Conservation (phyloP, 805 yeast genomes). For the Wickerhamomyces chambardii region DNA sequence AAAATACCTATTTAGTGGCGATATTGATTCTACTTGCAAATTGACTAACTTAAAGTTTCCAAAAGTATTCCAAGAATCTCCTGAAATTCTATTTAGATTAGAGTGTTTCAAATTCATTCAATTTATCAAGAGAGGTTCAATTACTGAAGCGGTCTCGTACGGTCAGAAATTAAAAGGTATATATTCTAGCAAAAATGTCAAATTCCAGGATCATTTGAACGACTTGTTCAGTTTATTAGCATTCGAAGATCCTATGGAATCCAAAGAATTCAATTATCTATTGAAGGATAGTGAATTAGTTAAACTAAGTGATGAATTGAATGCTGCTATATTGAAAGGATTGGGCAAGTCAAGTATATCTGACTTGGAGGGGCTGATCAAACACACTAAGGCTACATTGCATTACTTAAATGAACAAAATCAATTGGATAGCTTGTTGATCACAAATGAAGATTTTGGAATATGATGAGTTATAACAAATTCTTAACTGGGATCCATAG, state of each 20-base stretch:
- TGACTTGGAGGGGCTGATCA: conserved; percentile 32
- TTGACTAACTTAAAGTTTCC: conserved; percentile 24
- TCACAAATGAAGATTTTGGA: conserved; percentile 36
- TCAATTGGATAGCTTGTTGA: conserved; percentile 23
- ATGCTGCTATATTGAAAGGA: conserved; percentile 30
- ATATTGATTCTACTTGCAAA: conserved; percentile 25
- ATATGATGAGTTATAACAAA: not conserved
- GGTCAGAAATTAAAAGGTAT: conserved; percentile 28
- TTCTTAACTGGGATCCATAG: too few relatives aligned
- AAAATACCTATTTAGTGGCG: conserved; percentile 25
- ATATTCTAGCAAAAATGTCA: conserved; percentile 19
- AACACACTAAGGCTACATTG: conserved; percentile 29
- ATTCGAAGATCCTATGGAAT: conserved; percentile 34
- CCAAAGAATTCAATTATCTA: conserved; percentile 27
- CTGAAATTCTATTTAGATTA: conserved; percentile 29
- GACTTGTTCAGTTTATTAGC: conserved; percentile 44
- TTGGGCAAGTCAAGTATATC: conserved; percentile 34
- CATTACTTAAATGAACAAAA: conserved; percentile 21
- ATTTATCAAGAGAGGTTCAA: conserved; percentile 19
- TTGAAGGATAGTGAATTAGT: conserved; percentile 26
- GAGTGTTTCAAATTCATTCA: conserved; percentile 33
- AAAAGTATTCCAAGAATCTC: conserved; percentile 21
- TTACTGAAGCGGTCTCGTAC: conserved; percentile 26
- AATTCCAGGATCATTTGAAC: conserved; percentile 28
- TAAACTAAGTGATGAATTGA: conserved; percentile 31